Evolutionary conservation across 306 rosid genomes (phyloP).

Genomic region (Parietaria judaica): DNA sequence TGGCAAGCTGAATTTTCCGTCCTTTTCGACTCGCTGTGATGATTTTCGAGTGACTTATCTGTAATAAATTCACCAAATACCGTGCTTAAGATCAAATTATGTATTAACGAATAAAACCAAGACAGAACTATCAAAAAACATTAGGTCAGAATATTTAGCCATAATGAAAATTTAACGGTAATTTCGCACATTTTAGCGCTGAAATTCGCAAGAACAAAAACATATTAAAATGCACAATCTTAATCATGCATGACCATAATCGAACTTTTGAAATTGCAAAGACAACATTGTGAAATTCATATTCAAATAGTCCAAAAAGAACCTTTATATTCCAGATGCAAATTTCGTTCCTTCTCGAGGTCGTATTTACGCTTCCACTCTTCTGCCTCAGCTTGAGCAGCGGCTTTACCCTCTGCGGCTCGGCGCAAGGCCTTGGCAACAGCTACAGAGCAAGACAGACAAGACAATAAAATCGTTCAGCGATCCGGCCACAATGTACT

Average conservation of each 20-base stretch:
- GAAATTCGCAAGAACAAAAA: not conserved
- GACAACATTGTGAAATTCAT: too few species aligned
- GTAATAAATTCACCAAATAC: slow-evolving; percentile 22
- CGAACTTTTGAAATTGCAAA: not conserved
- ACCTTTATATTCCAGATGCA: slow-evolving; percentile 61
- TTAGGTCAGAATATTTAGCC: not conserved
- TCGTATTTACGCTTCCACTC: slow-evolving; percentile 97
- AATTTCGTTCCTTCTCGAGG: slow-evolving; percentile 65
- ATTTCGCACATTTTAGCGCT: not conserved
- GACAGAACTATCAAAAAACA: not conserved
- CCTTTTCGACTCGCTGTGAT: slow-evolving; percentile 26
- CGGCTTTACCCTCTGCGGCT: slow-evolving; percentile 90
- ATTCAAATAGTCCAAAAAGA: not conserved
- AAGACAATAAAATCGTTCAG: slow-evolving; percentile 35
- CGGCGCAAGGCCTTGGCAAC: slow-evolving; percentile 84
- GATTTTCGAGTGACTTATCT: slow-evolving; percentile 41
- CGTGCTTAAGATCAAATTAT: slow-evolving; percentile 9
- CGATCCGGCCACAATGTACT: not conserved
- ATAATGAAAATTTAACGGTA: not conserved
- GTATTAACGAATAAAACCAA: not conserved
- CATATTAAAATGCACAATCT: not conserved
- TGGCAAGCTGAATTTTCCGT: slow-evolving; percentile 26
- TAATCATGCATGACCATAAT: not conserved
- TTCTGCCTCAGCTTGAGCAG: slow-evolving; percentile 92
- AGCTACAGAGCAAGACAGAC: slow-evolving; percentile 42